A percentile compares a stretch with the other conserved stretches of the same genome.
These are phyloP conservation scores for Solanum chacoense DNA, from an alignment of 305 asterid species.

Conservation along the genomic window DNA sequence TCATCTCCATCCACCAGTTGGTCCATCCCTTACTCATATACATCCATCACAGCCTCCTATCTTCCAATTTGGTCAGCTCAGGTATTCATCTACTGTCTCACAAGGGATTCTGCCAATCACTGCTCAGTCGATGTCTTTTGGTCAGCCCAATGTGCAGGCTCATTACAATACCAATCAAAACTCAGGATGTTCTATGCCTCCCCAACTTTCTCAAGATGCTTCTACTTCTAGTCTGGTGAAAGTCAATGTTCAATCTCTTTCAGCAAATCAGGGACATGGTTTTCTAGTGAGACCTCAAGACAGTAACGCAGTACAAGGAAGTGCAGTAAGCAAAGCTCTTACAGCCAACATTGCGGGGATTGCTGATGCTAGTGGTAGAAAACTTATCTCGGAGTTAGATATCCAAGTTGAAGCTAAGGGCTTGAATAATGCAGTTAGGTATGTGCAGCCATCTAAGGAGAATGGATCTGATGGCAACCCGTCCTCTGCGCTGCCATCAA, in stretches of 20 bases:
- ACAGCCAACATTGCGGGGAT: constrained; percentile 15
- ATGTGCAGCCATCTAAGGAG: constrained; percentile 24
- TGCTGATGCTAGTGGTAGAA: constrained; percentile 22
- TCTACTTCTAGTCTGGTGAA: constrained; percentile 25
- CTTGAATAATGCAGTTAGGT: constrained; percentile 21
- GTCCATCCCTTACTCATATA: constrained; percentile 50
- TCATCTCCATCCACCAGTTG: constrained; percentile 65
- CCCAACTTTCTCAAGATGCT: constrained; percentile 33
- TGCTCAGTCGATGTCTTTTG: constrained; percentile 49
- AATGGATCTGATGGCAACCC: constrained; percentile 33
- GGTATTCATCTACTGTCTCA: constrained; percentile 55
- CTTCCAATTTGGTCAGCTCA: constrained; percentile 85
- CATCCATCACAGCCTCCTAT: constrained; percentile 70
- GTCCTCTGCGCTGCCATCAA: constrained; percentile 21
- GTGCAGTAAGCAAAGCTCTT: constrained; percentile 12
- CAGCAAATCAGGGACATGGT: constrained; percentile 32
- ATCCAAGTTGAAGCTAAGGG: constrained; percentile 36
- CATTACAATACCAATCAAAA: constrained; percentile 37
- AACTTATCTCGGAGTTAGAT: constrained; percentile 20
- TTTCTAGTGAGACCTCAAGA: constrained; percentile 29
- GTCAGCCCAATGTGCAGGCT: constrained; percentile 49
- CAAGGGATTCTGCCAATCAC: constrained; percentile 58
- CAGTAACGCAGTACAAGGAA: constrained; percentile 20
- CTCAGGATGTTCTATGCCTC: constrained; percentile 35
- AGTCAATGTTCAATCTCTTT: constrained; percentile 22